A percentile compares a stretch with the other conserved stretches of the same genome.
Evolutionary conservation across 2,329 filamentous ascomycete genomes (phyloP).

Genomic region (Trichoderma sp.): DNA sequence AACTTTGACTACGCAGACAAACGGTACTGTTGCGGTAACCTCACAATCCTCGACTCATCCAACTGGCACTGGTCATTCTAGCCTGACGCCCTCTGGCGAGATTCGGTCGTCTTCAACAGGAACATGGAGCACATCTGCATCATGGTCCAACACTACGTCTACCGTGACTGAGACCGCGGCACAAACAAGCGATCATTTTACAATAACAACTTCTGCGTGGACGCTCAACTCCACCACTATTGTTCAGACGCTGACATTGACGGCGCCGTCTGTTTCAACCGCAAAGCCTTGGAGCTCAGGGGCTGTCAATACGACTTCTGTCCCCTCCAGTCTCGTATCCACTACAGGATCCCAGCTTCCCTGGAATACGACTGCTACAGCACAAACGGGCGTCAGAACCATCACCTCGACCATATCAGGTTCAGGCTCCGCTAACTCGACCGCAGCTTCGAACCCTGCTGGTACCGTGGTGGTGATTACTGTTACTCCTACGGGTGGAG

Average conservation of each 20-base stretch:
- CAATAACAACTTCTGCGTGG: slow-evolving; percentile 2
- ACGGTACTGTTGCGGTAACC: neutral
- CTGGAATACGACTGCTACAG: slow-evolving; percentile 18
- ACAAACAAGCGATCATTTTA: neutral
- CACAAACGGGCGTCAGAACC: neutral
- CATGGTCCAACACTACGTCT: slow-evolving; percentile 23
- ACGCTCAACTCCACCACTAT: slow-evolving; percentile 20
- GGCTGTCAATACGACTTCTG: slow-evolving; percentile 2
- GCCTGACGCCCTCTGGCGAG: slow-evolving; percentile 11
- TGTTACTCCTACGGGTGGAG: neutral
- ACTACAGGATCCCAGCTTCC: slow-evolving; percentile 14
- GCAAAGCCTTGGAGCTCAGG: neutral
- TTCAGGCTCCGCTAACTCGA: neutral
- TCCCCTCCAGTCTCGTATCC: neutral
- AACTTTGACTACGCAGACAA: slow-evolving; percentile 2
- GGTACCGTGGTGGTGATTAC: slow-evolving; percentile 17
- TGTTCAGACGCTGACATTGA: slow-evolving; percentile 1
- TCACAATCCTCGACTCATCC: neutral
- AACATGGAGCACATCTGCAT: neutral
- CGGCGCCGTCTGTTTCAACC: slow-evolving; percentile 1
- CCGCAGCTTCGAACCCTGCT: neutral
- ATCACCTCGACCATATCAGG: neutral
- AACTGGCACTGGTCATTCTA: neutral
- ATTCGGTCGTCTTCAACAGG: slow-evolving; percentile 13
- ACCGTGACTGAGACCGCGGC: slow-evolving; percentile 15